These are phyloP conservation scores for Blastocrithidia nonstop DNA, from an alignment of 208 protist genomes.

Conservation along the genomic window DNA sequence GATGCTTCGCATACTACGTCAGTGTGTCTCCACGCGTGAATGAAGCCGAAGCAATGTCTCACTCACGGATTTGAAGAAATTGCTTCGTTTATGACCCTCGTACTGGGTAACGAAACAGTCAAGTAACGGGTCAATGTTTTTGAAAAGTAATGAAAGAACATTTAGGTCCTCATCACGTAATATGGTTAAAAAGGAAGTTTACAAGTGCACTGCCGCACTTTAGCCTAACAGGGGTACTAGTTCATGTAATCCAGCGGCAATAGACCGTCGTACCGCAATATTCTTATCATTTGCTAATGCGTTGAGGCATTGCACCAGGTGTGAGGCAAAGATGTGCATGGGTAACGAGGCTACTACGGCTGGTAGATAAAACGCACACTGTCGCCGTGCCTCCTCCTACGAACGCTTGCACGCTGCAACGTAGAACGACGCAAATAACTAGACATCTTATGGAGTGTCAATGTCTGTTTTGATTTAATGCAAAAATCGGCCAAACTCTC, in stretches of 20 bases:
- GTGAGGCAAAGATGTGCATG: conserved; percentile 41
- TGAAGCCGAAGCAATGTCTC: conserved; percentile 23
- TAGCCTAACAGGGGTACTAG: conserved; percentile 58
- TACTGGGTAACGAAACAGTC: conserved; percentile 55
- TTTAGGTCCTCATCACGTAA: conserved; percentile 26
- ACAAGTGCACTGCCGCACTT: conserved; percentile 32
- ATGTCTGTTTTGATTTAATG: conserved; percentile 78
- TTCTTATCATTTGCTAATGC: conserved; percentile 37
- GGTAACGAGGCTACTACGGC: conserved; percentile 74
- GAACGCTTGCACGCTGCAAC: conserved; percentile 22
- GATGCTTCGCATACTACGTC: conserved; percentile 58
- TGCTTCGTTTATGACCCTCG: conserved; percentile 8
- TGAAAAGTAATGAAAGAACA: conserved; percentile 38
- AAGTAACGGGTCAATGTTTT: conserved; percentile 35
- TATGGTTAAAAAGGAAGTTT: conserved; percentile 51
- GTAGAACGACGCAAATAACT: conserved; percentile 76
- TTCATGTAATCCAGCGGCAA: conserved; percentile 77
- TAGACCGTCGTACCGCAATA: conserved; percentile 31
- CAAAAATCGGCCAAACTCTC: conserved; percentile 77
- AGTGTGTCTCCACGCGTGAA: conserved; percentile 24
- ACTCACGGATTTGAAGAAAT: conserved; percentile 42
- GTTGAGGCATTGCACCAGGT: conserved; percentile 44
- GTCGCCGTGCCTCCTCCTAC: conserved; percentile 51
- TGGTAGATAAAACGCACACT: conserved; percentile 83
- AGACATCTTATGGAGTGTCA: conserved; percentile 51